Evolutionary conservation across 352 stramenopile species (phyloP).

Genomic region (Pythium monospermum): DNA sequence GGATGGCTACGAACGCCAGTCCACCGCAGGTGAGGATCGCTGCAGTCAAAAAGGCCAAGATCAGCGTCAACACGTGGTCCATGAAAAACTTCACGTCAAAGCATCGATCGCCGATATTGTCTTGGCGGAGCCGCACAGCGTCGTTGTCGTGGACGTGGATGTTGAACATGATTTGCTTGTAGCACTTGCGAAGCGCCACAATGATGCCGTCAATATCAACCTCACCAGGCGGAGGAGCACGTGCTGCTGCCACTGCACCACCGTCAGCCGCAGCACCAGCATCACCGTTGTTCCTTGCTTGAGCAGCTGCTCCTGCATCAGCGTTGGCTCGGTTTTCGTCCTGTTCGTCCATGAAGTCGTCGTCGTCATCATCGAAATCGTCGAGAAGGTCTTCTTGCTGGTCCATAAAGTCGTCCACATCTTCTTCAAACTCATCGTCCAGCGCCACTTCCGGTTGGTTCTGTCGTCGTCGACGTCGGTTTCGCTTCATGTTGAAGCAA

Average conservation of each 20-base stretch:
- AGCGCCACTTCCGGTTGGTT: slow-evolving; percentile 20
- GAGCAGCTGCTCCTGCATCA: slow-evolving; percentile 12
- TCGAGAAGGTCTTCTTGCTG: slow-evolving; percentile 16
- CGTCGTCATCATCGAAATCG: slow-evolving; percentile 15
- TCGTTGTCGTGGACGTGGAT: slow-evolving; percentile 72
- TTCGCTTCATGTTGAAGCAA: slow-evolving; percentile 52
- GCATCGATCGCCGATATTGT: slow-evolving; percentile 60
- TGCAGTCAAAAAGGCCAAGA: slow-evolving; percentile 34
- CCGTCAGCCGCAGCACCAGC: slow-evolving; percentile 18
- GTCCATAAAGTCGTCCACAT: slow-evolving; percentile 21
- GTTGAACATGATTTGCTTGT: slow-evolving; percentile 68
- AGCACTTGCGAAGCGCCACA: slow-evolving; percentile 46
- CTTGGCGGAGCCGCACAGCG: slow-evolving; percentile 41
- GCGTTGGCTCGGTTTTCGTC: background rate
- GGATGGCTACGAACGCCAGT: too few species aligned
- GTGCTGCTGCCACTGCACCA: background rate
- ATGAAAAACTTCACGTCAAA: slow-evolving; percentile 71
- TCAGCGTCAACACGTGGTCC: slow-evolving; percentile 53
- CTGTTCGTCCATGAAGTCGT: slow-evolving; percentile 25
- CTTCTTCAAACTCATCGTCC: slow-evolving; percentile 33
- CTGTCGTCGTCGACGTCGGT: slow-evolving; percentile 32
- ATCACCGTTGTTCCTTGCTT: slow-evolving; percentile 23
- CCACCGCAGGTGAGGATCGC: slow-evolving; percentile 58
- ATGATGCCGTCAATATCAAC: slow-evolving; percentile 51
- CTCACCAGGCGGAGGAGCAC: too few species aligned